Conservation (phyloP, 176 grass and related monocot species). For the Luzula sylvatica region DNA sequence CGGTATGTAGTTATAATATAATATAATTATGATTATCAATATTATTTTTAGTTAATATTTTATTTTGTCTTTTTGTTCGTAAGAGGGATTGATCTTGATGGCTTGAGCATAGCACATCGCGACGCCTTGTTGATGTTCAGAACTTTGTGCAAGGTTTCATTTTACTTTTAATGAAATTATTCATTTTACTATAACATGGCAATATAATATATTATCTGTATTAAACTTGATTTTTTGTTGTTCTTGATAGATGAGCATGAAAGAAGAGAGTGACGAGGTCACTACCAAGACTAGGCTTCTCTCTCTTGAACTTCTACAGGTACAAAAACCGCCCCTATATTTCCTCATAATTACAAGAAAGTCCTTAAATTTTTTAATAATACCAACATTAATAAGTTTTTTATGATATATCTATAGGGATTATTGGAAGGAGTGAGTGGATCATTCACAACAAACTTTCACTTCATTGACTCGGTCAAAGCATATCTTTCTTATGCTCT, state of each 20-base stretch:
- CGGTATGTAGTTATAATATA: constrained; percentile 42
- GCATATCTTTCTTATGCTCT: constrained; percentile 98
- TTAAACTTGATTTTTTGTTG: not conserved
- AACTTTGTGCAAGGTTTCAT: constrained; percentile 90
- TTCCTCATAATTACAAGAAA: too few relatives aligned
- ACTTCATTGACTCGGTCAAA: constrained; percentile 99
- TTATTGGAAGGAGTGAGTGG: constrained; percentile 92
- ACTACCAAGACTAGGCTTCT: constrained; percentile 91
- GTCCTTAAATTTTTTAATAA: constrained; percentile 25
- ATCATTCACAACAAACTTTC: constrained; percentile 92
- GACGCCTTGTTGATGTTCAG: constrained; percentile 88
- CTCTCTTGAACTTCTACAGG: constrained; percentile 96
- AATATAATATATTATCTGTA: too few relatives aligned
- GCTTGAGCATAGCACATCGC: constrained; percentile 77
- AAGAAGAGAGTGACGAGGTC: constrained; percentile 95
- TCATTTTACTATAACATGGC: not conserved
- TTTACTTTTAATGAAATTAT: constrained; percentile 28
- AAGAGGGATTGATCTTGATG: constrained; percentile 89
- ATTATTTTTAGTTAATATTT: constrained; percentile 9
- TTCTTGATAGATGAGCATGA: constrained; percentile 90
- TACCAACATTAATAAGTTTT: not conserved
- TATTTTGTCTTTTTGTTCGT: constrained; percentile 2
- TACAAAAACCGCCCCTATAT: too few relatives aligned
- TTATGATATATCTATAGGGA: constrained; percentile 39
- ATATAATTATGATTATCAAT: constrained; percentile 1